Evolutionary conservation across 129 eudicot species (phyloP).

Genomic region (Flaveria trinervia): DNA sequence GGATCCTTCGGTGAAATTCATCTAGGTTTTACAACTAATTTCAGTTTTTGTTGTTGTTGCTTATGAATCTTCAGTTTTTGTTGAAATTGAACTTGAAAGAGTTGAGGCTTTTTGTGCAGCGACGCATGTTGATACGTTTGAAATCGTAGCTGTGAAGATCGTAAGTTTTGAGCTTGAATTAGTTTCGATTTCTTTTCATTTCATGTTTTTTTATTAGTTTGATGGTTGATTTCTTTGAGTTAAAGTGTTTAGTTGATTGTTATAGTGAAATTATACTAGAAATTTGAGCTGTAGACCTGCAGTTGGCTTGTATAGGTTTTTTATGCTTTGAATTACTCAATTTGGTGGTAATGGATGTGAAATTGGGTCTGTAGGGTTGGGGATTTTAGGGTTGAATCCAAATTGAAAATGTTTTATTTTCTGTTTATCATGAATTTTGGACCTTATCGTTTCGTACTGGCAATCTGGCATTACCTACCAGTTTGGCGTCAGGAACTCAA

Average conservation of each 20-base stretch:
- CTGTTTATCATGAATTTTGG: constrained; percentile 7
- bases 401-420: neutral
- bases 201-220: neutral
- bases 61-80: neutral
- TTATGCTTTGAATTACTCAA: constrained; percentile 14
- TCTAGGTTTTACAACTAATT: constrained; percentile 46
- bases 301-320: neutral
- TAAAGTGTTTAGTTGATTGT: constrained; percentile 7
- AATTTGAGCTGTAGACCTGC: neutral
- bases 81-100: constrained; percentile 23
- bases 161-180: constrained; percentile 48
- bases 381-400: constrained; percentile 24
- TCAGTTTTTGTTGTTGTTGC: neutral
- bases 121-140: constrained; percentile 85
- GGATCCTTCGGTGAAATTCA: constrained; percentile 93
- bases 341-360: constrained; percentile 16
- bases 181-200: constrained; percentile 1
- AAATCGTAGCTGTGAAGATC: constrained; percentile 95
- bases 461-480: neutral
- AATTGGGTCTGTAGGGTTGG: constrained; percentile 4
- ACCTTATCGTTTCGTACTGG: neutral
- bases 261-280: neutral
- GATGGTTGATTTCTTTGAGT: neutral
- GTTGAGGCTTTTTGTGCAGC: constrained; percentile 57
- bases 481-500: neutral